These are phyloP conservation scores for Phoma sp. DNA, from an alignment of 2,329 filamentous ascomycete species.

Conservation along the genomic window DNA sequence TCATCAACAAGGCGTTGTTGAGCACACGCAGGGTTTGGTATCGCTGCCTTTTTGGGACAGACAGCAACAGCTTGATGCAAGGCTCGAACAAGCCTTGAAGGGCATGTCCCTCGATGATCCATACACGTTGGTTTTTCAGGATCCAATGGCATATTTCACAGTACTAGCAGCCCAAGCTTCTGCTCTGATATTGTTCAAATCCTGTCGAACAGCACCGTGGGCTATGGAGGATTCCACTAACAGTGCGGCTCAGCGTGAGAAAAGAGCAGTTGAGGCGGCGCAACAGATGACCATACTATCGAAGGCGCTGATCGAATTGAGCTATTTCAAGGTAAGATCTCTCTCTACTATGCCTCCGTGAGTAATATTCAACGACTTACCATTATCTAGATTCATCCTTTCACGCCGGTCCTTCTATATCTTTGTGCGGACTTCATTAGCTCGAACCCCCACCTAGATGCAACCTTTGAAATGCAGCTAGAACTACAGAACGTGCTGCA, in stretches of 20 bases:
- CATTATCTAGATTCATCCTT: constrained; percentile 1
- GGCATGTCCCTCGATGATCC: constrained; percentile 6
- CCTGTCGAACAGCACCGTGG: constrained; percentile 7
- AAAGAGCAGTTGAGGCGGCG: constrained; percentile 1
- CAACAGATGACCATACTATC: constrained; percentile 4
- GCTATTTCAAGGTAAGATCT: constrained; percentile 4
- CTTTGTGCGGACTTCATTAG: neutral
- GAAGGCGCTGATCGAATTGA: constrained; percentile 4
- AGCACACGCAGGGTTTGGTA: constrained; percentile 3
- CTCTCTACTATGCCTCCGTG: too few species aligned
- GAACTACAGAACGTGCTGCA: constrained; percentile 1
- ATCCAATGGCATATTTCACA: constrained; percentile 6
- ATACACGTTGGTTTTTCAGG: constrained; percentile 4
- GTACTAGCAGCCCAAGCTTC: constrained; percentile 2
- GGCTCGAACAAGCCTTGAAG: neutral
- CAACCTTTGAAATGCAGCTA: constrained; percentile 4
- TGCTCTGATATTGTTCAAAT: neutral
- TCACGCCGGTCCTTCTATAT: constrained; percentile 6
- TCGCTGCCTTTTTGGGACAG: constrained; percentile 2
- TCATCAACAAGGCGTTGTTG: constrained; percentile 4
- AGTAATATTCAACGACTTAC: too few species aligned
- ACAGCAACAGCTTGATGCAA: constrained; percentile 6
- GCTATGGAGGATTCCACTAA: neutral
- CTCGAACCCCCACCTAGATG: neutral
- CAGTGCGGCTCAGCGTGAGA: neutral